Evolutionary conservation across 768 basidiomycete species (phyloP), one percentile per base, ranked within the genome.

Genomic region (Floccularia luteovirens): DNA sequence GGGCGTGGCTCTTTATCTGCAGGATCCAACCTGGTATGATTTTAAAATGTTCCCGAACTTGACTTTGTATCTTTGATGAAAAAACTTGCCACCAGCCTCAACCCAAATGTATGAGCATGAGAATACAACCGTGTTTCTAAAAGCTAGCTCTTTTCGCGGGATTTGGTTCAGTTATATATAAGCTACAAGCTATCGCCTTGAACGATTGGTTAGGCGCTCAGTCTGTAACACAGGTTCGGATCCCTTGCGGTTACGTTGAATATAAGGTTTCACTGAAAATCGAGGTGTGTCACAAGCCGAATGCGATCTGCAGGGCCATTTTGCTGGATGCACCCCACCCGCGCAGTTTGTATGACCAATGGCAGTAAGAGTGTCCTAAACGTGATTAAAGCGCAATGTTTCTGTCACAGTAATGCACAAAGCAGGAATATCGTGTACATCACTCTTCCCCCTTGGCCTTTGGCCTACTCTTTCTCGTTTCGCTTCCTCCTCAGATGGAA

Each of bases 61-160:
- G 79, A 83, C 59, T 90, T 89, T 16, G 91, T 94, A 57, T 97
- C 94, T 39, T 76, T 76, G 52, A 99, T 85, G 57, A 72, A 90
- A 59, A n/a, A 97, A 96, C 57, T 79, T 74, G 12, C 70, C 74
- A 0, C 72, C 72, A 0, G 49, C 45, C 45, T 85, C 82, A 39
- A 78, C 71, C 90, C 91, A 96, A 24, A 97, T 81, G 94, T 94
- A 57, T 97, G 94, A 0, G 85, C 81, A 27, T 93, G 73, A 28
- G 85, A n/a, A 89, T 52, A 98, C 93, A 58, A 97, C 94, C 62
- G 96, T 97, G 59, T 77, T 81, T 63, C 88, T 86, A 74, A 98
- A 98, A 0, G 91, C 92, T 35, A 97, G 80, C 56, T 92, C 90
- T 61, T 80, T 82, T n/a, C n/a, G n/a, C n/a, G n/a, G n/a, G n/a